phyloP scores from a whole-genome alignment of 768 basidiomycete genomes.

The Hericium coralloides region DNA sequence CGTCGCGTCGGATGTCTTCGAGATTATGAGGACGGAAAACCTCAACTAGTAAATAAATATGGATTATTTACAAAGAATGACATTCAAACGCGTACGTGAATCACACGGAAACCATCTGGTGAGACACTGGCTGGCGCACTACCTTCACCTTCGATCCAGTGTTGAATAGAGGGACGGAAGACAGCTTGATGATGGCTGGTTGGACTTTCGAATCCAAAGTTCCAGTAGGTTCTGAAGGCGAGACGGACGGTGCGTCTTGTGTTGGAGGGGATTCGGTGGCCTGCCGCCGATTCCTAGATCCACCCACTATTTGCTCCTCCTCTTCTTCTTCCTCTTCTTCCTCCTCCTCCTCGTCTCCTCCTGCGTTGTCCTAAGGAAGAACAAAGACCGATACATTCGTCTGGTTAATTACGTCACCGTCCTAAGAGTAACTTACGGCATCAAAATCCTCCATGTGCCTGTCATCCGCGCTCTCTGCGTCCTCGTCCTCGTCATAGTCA shows the following conservation, averaged over 20 bases:
- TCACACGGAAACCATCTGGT: constrained; percentile 17
- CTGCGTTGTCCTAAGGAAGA: constrained; percentile 28
- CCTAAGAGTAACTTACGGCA: constrained; percentile 39
- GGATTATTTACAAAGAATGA: too few relatives aligned
- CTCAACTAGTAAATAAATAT: too few relatives aligned
- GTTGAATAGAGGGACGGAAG: constrained; percentile 19
- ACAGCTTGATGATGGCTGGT: neutral
- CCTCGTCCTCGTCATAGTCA: constrained; percentile 52
- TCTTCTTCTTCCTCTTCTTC: constrained; percentile 48
- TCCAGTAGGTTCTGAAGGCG: too few relatives aligned
- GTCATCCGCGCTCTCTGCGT: constrained; percentile 37
- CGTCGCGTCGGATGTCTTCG: too few relatives aligned
- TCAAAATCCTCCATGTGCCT: constrained; percentile 85
- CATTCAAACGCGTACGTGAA: neutral
- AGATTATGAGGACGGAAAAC: too few relatives aligned
- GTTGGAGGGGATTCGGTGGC: neutral
- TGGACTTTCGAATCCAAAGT: neutral
- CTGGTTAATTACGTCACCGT: neutral
- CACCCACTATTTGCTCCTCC: constrained; percentile 21
- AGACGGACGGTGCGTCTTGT: neutral
- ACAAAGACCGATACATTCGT: neutral
- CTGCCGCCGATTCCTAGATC: constrained; percentile 2
- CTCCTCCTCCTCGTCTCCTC: constrained; percentile 40
- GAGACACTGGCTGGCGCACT: constrained; percentile 32
- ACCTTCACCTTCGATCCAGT: constrained; percentile 33